Evolutionary conservation across 805 yeast genomes (phyloP).

Genomic region (Saccharomycopsis capsularis): DNA sequence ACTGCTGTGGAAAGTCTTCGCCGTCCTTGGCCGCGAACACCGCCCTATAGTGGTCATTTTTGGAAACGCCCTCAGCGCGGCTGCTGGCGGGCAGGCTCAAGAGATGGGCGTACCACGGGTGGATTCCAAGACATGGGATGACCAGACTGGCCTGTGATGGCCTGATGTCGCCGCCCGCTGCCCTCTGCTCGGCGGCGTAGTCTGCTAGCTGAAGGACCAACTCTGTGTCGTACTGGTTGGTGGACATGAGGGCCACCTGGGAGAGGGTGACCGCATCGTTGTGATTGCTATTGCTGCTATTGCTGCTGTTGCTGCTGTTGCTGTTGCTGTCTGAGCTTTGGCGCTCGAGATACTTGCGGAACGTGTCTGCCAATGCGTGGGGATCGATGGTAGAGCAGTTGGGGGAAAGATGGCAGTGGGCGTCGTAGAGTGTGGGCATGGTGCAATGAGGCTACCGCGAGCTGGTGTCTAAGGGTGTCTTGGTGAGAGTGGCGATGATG

Average conservation of each 20-base stretch:
- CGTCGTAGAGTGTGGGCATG: conserved; percentile 26
- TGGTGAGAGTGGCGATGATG: neutral
- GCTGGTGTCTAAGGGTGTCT: no score
- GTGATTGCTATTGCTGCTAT: conserved; percentile 4
- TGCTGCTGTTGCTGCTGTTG: no score
- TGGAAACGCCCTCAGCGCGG: conserved; percentile 24
- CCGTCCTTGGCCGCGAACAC: conserved; percentile 41
- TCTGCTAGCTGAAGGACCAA: conserved; percentile 24
- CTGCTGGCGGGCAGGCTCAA: conserved; percentile 28
- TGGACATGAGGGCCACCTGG: conserved; percentile 37
- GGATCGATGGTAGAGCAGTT: conserved; percentile 15
- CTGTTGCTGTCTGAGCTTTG: neutral
- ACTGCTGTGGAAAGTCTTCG: conserved; percentile 27
- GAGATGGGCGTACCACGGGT: conserved; percentile 86
- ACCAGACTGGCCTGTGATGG: neutral
- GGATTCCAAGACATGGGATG: conserved; percentile 61
- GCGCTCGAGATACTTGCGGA: neutral
- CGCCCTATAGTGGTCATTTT: conserved; percentile 47
- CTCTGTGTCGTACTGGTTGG: conserved; percentile 35
- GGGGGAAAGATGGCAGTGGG: conserved; percentile 35
- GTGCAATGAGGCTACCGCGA: neutral
- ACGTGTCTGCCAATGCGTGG: neutral
- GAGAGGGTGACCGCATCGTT: neutral
- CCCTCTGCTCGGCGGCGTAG: no score
- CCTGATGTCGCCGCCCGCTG: neutral